Evolutionary conservation across 108 stramenopile species (phyloP), one percentile per base, ranked within the genome.

Genomic region (Skeletonema menzelii): DNA sequence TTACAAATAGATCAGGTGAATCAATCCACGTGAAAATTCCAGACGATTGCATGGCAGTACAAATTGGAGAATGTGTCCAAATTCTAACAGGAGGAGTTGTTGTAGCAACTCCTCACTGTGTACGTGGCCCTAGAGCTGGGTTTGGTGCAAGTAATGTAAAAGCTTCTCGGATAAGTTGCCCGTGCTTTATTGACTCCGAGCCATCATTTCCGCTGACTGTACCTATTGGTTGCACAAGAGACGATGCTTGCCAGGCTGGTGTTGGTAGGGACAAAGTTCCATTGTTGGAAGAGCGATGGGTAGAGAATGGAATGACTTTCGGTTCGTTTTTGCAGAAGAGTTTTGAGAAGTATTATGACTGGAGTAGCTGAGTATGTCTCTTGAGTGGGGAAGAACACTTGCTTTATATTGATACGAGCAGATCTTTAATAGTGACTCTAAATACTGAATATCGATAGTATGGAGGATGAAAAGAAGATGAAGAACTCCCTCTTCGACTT

Each of bases 51-150:
- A 89, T 96, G 92, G 95, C 92, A 19, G 88, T 97, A 35, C 97
- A 97, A 76, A 86, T 96, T 20, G 97, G 97, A 31, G 97, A 97
- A 82, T 95, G 94, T 57, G 82, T 92, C 10, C 97, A 97, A 79
- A 92, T 97, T 38, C 31, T 96, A 8, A 94, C 93, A 5, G 95
- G 94, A 17, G 95, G 95, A 13, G 82, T 79, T 12, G 86, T 97
- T 11, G 73, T 85, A 14, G 97, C 97, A 11, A 97, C 97, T 31
- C 97, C 97, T 1, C 97, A 97, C 79, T 94, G 92, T 67, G 97
- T 97, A 27, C 77, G 88, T 20, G 95, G 94, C 40, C 75, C 81
- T 3, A 59, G 72, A 13, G 10, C 60, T 17, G 56, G 47, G 44
- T 78, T 26, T 26, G 56, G 59, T 46, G 59, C 8, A 44, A n/a